Evolutionary conservation across 2,329 filamentous ascomycete genomes (phyloP).

Genomic region (Elsinoe ampelina): DNA sequence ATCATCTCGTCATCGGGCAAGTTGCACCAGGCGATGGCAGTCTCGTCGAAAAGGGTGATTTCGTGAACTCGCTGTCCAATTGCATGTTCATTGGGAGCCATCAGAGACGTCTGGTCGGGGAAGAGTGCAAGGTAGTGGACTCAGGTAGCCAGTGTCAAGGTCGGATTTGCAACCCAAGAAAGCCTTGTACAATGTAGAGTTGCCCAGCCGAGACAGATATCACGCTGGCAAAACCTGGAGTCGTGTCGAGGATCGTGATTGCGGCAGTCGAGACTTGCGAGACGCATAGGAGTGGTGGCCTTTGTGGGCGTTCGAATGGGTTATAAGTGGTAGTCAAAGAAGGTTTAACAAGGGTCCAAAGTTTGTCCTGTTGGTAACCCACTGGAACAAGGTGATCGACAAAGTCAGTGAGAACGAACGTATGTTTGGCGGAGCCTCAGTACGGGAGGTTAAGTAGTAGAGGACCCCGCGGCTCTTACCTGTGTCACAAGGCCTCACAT

Average conservation of each 20-base stretch:
- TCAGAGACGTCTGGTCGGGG: not conserved
- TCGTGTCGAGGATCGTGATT: conserved; percentile 8
- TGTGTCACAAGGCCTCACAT: too few relatives aligned
- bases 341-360: not conserved
- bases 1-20: conserved; percentile 33
- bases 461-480: too few relatives aligned
- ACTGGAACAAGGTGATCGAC: not conserved
- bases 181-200: not conserved
- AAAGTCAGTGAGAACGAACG: not conserved
- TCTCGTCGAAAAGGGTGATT: conserved; percentile 9
- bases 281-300: not conserved
- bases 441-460: too few relatives aligned
- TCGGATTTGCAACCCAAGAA: not conserved
- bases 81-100: not conserved
- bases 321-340: not conserved
- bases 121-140: not conserved
- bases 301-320: not conserved
- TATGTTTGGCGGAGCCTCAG: not conserved
- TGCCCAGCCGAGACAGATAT: conserved; percentile 6
- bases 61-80: conserved; percentile 7
- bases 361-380: not conserved
- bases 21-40: conserved; percentile 13
- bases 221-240: conserved; percentile 2
- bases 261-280: not conserved
- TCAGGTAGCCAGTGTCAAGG: not conserved